Evolutionary conservation across 2,329 filamentous ascomycete genomes (phyloP), one percentile per base, ranked within the genome.

Genomic region (Clonostachys solani): DNA sequence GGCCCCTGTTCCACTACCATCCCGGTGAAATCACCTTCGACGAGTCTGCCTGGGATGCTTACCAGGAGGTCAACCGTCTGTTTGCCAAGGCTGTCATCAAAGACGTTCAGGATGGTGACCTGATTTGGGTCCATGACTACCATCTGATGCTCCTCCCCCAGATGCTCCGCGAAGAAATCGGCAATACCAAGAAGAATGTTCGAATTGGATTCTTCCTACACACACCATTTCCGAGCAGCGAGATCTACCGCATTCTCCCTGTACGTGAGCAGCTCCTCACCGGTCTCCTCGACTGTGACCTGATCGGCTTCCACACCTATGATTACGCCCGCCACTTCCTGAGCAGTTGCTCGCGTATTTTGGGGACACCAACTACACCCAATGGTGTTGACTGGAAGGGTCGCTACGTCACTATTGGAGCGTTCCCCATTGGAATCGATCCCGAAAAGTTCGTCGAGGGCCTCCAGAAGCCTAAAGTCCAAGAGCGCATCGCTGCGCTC

Each of bases 201-300:
- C 96, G 95, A 75, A 94, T 99, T 58, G 94, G 92, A 55, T 97
- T 97, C 78, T 99, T 97, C 77, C 74, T 97, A 35, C 94, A 99
- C 67, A 97, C 94, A 0, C 92, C 94, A 1, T 99, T 97, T 70
- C 94, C 94, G 12, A 95, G 89, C 64, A 95, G 89, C 57, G 92
- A 97, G 68, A 96, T 97, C 61, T 97, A 96, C 71, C 84, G 94
- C 53, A 96, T 97, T 54, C 75, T 97, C 9, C 94, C 94, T 1
- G 92, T 97, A 33, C 83, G 94, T 52, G 91, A 96, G 63, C 86
- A 90, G 59, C 84, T 97, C 44, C 79, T 99, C 41, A 78, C 87
- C 43, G 92, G 94, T 47, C 83, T 97, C 37, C 77, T 99, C 34
- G 87, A 95, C 64, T 96, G 92, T 72, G 94, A 97, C 64, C 74